A percentile compares a stretch with the other conserved stretches of the same genome.
Conservation (phyloP, 805 yeast genomes). For the Nakazawaea populi region DNA sequence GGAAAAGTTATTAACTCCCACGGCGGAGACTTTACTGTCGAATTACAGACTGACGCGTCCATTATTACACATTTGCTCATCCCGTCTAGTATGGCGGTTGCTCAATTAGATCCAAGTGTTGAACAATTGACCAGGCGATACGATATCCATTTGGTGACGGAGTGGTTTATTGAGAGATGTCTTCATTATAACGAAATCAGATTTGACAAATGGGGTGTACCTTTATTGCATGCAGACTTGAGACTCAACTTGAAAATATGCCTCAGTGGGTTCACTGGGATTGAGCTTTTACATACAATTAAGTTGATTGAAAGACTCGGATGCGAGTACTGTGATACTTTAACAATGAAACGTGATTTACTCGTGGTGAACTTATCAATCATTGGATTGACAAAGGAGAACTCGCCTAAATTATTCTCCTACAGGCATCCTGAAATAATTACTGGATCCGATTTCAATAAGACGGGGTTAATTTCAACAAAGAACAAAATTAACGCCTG, state of each 20-base stretch:
- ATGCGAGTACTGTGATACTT: constrained; percentile 40
- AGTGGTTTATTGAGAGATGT: constrained; percentile 77
- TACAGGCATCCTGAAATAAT: constrained; percentile 20
- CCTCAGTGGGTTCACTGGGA: constrained; percentile 68
- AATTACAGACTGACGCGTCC: constrained; percentile 23
- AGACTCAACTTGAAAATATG: constrained; percentile 21
- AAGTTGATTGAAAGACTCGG: constrained; percentile 55
- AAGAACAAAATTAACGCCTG: constrained; percentile 54
- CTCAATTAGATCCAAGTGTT: constrained; percentile 15
- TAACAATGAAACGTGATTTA: constrained; percentile 48
- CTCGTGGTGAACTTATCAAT: constrained; percentile 48
- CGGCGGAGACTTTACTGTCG: constrained; percentile 30
- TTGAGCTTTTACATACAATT: constrained; percentile 64
- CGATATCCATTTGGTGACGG: constrained; percentile 46
- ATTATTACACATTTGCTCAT: constrained; percentile 16
- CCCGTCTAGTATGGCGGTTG: constrained; percentile 17
- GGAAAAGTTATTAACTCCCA: constrained; percentile 37
- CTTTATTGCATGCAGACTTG: constrained; percentile 29
- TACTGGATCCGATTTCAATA: constrained; percentile 20
- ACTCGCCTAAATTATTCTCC: constrained; percentile 36
- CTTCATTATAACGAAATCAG: constrained; percentile 46
- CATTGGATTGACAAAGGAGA: constrained; percentile 32
- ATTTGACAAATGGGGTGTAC: constrained; percentile 61
- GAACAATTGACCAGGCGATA: constrained; percentile 12
- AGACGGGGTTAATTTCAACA: constrained; percentile 32